Evolutionary conservation across 2,329 filamentous ascomycete species (phyloP).

Genomic region (Septoria petroselini): DNA sequence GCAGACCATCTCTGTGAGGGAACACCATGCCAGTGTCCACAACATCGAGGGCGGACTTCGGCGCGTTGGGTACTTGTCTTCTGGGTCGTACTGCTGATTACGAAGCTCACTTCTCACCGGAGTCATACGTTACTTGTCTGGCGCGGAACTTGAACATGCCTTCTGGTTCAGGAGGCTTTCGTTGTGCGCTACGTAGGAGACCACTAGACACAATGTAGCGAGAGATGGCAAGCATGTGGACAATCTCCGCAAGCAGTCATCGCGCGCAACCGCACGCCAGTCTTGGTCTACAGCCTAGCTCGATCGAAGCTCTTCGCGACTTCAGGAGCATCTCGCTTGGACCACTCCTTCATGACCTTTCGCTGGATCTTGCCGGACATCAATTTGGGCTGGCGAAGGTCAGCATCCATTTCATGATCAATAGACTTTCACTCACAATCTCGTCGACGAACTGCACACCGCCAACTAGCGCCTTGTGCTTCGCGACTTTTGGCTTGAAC

Average conservation of each 20-base stretch:
- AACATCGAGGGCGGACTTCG: constrained; percentile 45
- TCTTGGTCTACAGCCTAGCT: constrained; percentile 44
- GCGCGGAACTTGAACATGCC: no score
- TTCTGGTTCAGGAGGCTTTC: no score
- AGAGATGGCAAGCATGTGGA: constrained; percentile 4
- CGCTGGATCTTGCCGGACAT: constrained; percentile 58
- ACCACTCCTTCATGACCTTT: constrained; percentile 57
- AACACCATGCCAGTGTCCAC: no score
- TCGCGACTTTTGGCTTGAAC: constrained; percentile 40
- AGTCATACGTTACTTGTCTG: no score
- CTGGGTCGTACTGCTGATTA: constrained; percentile 17
- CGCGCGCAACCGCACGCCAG: constrained; percentile 35
- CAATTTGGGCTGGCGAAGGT: constrained; percentile 47
- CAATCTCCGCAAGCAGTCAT: no score
- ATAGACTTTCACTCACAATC: constrained; percentile 36
- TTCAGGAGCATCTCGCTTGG: constrained; percentile 51
- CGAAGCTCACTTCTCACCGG: no score
- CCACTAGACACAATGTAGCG: neutral
- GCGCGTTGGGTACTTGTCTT: constrained; percentile 44
- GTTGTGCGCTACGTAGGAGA: neutral
- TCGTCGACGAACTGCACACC: constrained; percentile 53
- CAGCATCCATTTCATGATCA: neutral
- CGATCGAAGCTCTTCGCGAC: constrained; percentile 28
- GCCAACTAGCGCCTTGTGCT: constrained; percentile 43
- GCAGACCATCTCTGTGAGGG: no score